Percentiles rank a stretch among this genome's conserved stretches.
Evolutionary conservation across 805 yeast species (phyloP).

Genomic region (Debaryomyces maramus): DNA sequence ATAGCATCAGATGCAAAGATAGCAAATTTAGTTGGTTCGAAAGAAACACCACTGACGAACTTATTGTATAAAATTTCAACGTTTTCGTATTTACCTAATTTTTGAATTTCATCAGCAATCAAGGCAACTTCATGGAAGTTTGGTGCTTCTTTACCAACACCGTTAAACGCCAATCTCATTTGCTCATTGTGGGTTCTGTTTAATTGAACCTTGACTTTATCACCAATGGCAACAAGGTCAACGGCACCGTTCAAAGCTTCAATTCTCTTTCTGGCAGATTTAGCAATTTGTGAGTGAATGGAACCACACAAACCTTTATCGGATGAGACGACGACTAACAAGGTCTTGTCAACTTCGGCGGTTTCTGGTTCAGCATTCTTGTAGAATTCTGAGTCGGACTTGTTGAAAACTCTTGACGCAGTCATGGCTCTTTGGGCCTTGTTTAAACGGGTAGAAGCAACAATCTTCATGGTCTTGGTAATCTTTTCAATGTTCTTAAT

Average conservation of each 20-base stretch:
- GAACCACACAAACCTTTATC: conserved; percentile 99
- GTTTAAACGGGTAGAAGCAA: conserved; percentile 93
- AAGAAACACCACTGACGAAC: conserved; percentile 84
- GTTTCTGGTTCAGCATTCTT: conserved; percentile 76
- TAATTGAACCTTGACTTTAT: conserved; percentile 87
- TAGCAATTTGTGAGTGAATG: conserved; percentile 92
- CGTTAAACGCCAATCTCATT: conserved; percentile 76
- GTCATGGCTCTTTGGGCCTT: conserved; percentile 95
- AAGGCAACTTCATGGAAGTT: conserved; percentile 86
- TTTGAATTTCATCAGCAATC: conserved; percentile 79
- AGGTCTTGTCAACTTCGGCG: conserved; percentile 59
- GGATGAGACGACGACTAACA: conserved; percentile 86
- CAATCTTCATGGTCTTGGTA: conserved; percentile 99
- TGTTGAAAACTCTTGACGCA: conserved; percentile 80
- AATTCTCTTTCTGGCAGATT: conserved; percentile 74
- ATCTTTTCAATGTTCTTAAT: conserved; percentile 98
- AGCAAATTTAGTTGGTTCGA: conserved; percentile 74
- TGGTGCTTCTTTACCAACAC: conserved; percentile 97
- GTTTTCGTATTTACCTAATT: conserved; percentile 69
- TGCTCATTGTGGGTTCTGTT: conserved; percentile 74
- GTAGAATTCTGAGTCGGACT: conserved; percentile 77
- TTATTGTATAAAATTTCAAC: conserved; percentile 84
- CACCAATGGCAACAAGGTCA: conserved; percentile 89
- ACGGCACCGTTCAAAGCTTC: conserved; percentile 60
- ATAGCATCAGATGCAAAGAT: conserved; percentile 71